Evolutionary conservation across 2,329 filamentous ascomycete genomes (phyloP), one percentile per base, ranked within the genome.

Genomic region (Exophiala viscosa): DNA sequence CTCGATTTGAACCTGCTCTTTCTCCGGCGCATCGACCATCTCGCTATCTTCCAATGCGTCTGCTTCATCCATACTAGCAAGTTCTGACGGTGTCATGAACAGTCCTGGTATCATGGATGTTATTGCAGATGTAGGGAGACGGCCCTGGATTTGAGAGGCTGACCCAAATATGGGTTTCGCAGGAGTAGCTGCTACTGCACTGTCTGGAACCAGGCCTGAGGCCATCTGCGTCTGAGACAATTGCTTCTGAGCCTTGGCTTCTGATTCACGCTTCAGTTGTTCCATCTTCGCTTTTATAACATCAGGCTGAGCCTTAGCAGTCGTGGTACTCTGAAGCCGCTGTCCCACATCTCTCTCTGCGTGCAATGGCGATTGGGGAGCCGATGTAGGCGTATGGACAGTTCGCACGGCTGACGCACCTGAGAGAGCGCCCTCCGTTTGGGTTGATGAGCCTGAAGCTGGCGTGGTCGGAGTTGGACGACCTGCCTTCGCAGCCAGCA

Each of bases 251-350:
- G 3, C 28, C n/a, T 42, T 42, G 8, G 71, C 67, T 11, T 75
- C 61, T 47, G 69, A 69, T 58, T 68, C 70, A 51, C 82, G 84
- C 60, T 83, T 83, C 17, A 93, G 72, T 17, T 86, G 86, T 54
- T 90, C 88, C 65, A 95, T 85, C 60, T 89, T 90, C 65, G 89
- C 82, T 59, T 88, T 83, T 42, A 91, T 77, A 31, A 90, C 72
- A 53, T 88, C 88, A 55, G 88, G 95, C 59, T 90, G 80, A 14
- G 81, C 82, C 64, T 85, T 82, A 31, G 74, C 73, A 59, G 73
- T 81, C 62, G 71, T 69, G 8, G n/a, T 33, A 5, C 14, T 50
- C 13, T 39, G n/a, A 7, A 31, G 20, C 31, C 41, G 31, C 5
- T 28, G 9, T 32, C 17, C 15, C 15, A 32, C 20, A 20, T 15